Evolutionary conservation across 768 basidiomycete species (phyloP), one percentile per base, ranked within the genome.

Genomic region (Mycena venus): DNA sequence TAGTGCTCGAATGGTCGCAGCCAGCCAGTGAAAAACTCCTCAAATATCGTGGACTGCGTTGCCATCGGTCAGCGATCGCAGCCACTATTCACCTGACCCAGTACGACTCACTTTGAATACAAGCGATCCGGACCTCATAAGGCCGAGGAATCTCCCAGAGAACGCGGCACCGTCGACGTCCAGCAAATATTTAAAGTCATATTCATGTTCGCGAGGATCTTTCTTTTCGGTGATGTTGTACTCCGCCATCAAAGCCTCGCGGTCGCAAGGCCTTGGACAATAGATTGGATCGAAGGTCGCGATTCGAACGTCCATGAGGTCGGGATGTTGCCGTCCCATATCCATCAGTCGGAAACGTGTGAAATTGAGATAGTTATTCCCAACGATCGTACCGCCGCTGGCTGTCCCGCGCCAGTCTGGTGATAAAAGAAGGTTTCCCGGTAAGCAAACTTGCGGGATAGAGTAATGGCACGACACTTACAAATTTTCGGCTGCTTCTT

Each of bases 331-430:
- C 23, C 61, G 61, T 17, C 27, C 44, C 1, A 71, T 23, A n/a
- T 71, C 51, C 2, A 62, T n/a, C 11, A 71, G 61, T 23, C 32
- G 31, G 53, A 64, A 71, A 1, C 59, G 61, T 2, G 62, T 10
- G 40, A 70, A 70, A 17, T 11, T 6, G 27, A 42, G 68, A 34
- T 42, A 70, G 68, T 70, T 70, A 17, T 14, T 11, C 32, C 68
- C 68, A 11, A 51, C 21, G 25, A 70, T 70, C 25, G 25, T 11
- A 1, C 70, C 70, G 15, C 70, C 70, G 29, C 42, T 71, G 25
- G 61, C 53, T 61, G 56, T 63, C 0, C 70, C 70, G 27, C 70
- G 70, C 70, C 70, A 71, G 42, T 72, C 63, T 53, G 55, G n/a
- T n/a, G n/a, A n/a, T n/a, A 36, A 49, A 27, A 23, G 51, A 32